These are phyloP conservation scores for Mrakia blollopis DNA, from an alignment of 768 basidiomycete species.

Conservation along the genomic window DNA sequence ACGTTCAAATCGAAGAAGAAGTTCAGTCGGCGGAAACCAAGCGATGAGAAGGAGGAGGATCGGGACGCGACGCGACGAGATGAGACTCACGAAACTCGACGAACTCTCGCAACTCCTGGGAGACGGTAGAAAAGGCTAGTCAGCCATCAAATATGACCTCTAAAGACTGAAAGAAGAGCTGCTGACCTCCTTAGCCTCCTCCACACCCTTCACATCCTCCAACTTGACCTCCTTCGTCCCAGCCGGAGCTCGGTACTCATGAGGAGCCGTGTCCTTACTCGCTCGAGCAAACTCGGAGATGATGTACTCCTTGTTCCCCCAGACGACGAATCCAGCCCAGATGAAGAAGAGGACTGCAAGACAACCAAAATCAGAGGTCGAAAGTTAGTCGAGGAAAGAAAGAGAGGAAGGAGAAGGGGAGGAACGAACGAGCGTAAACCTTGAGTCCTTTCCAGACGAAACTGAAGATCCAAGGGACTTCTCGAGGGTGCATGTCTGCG, in stretches of 20 bases:
- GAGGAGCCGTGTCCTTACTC: not conserved
- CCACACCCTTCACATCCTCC: conserved; percentile 92
- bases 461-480: conserved; percentile 8
- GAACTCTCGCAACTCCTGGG: conserved; percentile 58
- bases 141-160: not conserved
- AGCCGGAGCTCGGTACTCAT: conserved; percentile 16
- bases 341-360: conserved; percentile 1
- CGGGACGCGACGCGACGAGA: not conserved
- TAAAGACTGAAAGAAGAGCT: not conserved
- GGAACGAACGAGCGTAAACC: not conserved
- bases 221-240: conserved; percentile 69
- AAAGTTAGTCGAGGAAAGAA: not conserved
- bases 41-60: not conserved
- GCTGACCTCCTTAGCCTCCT: conserved; percentile 85
- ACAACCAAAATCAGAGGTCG: no score
- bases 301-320: conserved; percentile 22
- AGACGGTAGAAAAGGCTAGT: not conserved
- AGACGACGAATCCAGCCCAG: conserved; percentile 24
- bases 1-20: not conserved
- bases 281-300: conserved; percentile 14
- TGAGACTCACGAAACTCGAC: conserved; percentile 26
- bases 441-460: conserved; percentile 2
- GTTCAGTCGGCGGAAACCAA: conserved; percentile 49
- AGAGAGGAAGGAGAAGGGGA: no score
- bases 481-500: not conserved